Conservation (phyloP, 169 alveolate genomes). For the Plasmodium vivax region DNA sequence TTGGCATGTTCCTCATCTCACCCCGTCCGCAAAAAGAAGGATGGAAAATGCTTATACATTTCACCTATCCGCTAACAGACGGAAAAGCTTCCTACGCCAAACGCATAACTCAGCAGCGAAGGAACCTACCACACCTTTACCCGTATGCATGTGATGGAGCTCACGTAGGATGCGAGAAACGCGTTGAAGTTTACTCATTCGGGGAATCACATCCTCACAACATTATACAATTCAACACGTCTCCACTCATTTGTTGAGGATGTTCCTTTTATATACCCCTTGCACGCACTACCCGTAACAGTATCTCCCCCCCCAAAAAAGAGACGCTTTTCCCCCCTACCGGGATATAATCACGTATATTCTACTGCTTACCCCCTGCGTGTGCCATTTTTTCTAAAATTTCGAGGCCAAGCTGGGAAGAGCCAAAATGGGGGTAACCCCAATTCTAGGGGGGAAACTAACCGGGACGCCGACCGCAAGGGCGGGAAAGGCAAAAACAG, state of each 20-base stretch:
- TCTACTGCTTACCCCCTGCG: not conserved
- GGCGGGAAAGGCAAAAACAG: not conserved
- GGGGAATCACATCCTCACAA: not conserved
- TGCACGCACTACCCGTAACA: not conserved
- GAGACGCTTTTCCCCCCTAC: not conserved
- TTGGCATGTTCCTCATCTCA: not conserved
- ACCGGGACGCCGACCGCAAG: not conserved
- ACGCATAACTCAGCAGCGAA: not conserved
- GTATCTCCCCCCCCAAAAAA: not conserved
- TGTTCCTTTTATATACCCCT: not conserved
- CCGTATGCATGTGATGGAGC: not conserved
- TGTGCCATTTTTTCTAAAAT: not conserved
- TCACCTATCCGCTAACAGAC: not conserved
- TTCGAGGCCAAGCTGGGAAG: not conserved
- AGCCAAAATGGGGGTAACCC: not conserved
- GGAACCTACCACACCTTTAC: not conserved
- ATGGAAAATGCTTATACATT: not conserved
- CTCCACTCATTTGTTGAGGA: not conserved
- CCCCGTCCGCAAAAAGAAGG: not conserved
- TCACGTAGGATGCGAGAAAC: not conserved
- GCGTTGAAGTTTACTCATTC: not conserved
- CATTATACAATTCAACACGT: not conserved
- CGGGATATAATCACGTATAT: not conserved
- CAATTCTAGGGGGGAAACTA: not conserved
- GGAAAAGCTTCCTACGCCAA: not conserved